Evolutionary conservation across 495 filamentous ascomycete species (phyloP), one percentile per base, ranked within the genome.

Genomic region (Penicillium ochrochloron): DNA sequence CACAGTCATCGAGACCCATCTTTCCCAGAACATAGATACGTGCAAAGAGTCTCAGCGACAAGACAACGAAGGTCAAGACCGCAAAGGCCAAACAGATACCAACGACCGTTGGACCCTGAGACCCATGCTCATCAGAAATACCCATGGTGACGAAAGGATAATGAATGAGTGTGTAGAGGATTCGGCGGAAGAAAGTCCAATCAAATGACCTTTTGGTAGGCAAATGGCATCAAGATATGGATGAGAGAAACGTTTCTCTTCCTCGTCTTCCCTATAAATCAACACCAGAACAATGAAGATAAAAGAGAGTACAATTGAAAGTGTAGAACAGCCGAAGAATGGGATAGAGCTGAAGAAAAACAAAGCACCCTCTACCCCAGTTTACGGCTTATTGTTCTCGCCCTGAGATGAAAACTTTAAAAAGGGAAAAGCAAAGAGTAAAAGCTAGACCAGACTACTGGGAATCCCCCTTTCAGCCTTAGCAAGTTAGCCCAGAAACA

Each of bases 1-100:
- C 64, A 78, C 77, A 79, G 53, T 80, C 77, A 63, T 80, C 77
- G 1, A 72, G 2, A 2, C 75, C 73, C 72, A 78, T 74, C 42
- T 70, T 65, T 15, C 70, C 66, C 53, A 78, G 41, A 1, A 80
- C 76, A 60, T 68, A 75, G 25, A 77, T 54, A 8, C 77, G 74
- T 1, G 77, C 65, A 61, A 80, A 80, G 37, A 80, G 65, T 35
- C 77, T 64, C 50, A 80, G 65, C 53, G 34, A 55, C n/a, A 80
- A 44, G 14, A 80, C 75, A n/a, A 77, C 12, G 21, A 77, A 71
- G 6, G 73, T 77, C 56, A 78, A 48, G 9, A 67, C 51, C 15
- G 76, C 72, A 65, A 80, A 80, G n/a, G 68, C 71, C 51, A 78
- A 34, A n/a, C 68, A 64, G 46, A 79, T 66, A 19, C 70, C 75